phyloP scores from a whole-genome alignment of 2,329 filamentous ascomycete genomes.

The Claviceps humidiphila region DNA sequence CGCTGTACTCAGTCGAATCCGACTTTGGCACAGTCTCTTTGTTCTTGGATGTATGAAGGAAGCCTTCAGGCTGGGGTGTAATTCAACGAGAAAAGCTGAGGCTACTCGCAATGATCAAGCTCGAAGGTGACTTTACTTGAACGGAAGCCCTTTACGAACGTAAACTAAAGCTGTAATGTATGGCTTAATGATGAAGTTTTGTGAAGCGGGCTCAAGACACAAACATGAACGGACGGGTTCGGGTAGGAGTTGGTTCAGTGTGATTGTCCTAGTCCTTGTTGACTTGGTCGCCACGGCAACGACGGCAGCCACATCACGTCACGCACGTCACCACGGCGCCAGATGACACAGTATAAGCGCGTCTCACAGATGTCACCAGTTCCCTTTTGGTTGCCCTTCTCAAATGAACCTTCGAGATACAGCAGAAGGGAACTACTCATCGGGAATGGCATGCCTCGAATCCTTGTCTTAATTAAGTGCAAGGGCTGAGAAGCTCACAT shows the following conservation, averaged over 20 bases:
- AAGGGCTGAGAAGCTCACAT: no score
- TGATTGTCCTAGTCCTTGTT: slow-evolving; percentile 16
- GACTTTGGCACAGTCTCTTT: slow-evolving; percentile 21
- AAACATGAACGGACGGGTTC: slow-evolving; percentile 11
- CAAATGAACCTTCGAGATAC: background rate
- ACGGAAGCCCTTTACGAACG: background rate
- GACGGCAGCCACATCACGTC: background rate
- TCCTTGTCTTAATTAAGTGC: no score
- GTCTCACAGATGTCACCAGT: slow-evolving; percentile 4
- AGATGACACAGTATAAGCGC: slow-evolving; percentile 1
- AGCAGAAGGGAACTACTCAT: background rate
- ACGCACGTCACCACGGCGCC: slow-evolving; percentile 11
- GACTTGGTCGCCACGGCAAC: slow-evolving; percentile 22
- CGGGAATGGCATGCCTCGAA: background rate
- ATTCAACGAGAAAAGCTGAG: slow-evolving; percentile 10
- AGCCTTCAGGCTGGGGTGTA: slow-evolving; percentile 20
- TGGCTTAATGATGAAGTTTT: slow-evolving; percentile 8
- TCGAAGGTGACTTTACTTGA: slow-evolving; percentile 6
- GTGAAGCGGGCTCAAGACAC: slow-evolving; percentile 12
- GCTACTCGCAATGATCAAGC: slow-evolving; percentile 8
- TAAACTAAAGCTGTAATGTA: slow-evolving; percentile 1
- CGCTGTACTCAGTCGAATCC: slow-evolving; percentile 35
- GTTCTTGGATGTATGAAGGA: slow-evolving; percentile 8
- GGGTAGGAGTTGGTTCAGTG: slow-evolving; percentile 8
- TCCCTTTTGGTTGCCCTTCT: background rate